Evolutionary conservation across 768 basidiomycete species (phyloP).

Genomic region (Russula earlei): DNA sequence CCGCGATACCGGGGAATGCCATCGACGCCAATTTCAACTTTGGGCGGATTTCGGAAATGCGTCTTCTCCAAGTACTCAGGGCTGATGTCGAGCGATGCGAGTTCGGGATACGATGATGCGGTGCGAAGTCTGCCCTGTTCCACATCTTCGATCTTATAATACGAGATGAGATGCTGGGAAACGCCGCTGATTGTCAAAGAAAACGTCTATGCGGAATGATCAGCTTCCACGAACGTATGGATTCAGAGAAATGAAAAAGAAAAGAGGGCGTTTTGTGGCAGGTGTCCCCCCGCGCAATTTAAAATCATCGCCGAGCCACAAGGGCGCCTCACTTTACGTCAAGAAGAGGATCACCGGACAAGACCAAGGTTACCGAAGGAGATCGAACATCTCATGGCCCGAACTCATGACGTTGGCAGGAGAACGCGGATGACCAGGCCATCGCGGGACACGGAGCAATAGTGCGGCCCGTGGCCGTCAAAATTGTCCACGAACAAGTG

Average conservation of each 20-base stretch:
- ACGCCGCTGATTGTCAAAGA: constrained; percentile 79
- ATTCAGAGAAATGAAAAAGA: neutral
- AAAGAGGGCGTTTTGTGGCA: neutral
- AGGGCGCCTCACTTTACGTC: constrained; percentile 8
- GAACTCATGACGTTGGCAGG: constrained; percentile 4
- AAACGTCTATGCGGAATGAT: constrained; percentile 55
- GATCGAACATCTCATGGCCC: neutral
- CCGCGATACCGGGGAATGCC: constrained; percentile 76
- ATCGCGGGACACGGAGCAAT: neutral
- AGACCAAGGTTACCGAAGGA: neutral
- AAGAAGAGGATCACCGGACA: constrained; percentile 1
- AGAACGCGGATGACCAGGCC: too few species aligned
- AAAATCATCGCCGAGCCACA: neutral
- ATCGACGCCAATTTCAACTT: constrained; percentile 78
- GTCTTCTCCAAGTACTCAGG: constrained; percentile 84
- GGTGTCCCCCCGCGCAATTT: neutral
- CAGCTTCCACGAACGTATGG: constrained; percentile 5
- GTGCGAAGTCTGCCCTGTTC: constrained; percentile 78
- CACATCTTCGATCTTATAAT: constrained; percentile 90
- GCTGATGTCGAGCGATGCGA: constrained; percentile 78
- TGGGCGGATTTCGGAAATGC: constrained; percentile 84
- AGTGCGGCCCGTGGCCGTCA: neutral
- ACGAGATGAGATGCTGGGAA: constrained; percentile 88
- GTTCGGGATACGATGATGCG: constrained; percentile 81
- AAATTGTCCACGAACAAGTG: neutral